Conservation (phyloP, 2,329 filamentous ascomycete species). For the Cladosporium sp. region DNA sequence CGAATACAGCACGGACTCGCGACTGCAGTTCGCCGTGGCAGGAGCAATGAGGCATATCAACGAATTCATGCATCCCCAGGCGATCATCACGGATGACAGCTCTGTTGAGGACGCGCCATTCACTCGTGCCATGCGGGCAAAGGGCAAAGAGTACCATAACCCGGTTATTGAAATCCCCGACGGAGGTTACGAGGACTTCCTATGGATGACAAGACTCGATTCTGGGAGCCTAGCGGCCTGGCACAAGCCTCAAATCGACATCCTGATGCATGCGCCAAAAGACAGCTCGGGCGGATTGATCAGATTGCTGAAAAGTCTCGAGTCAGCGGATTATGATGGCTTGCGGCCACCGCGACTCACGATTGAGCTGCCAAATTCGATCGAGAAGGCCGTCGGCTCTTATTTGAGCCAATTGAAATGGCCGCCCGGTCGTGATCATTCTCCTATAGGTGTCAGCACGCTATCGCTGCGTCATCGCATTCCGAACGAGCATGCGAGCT, state of each 20-base stretch:
- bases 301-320: constrained; percentile 71
- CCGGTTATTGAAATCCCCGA: constrained; percentile 72
- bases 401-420: constrained; percentile 64
- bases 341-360: constrained; percentile 69
- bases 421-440: constrained; percentile 54
- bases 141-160: constrained; percentile 49
- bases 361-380: constrained; percentile 70
- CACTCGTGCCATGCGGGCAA: constrained; percentile 53
- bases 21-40: constrained; percentile 61
- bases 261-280: constrained; percentile 72
- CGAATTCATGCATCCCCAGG: constrained; percentile 71
- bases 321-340: constrained; percentile 69
- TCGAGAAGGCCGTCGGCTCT: constrained; percentile 61
- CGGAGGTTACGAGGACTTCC: constrained; percentile 57
- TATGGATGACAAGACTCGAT: constrained; percentile 78
- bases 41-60: constrained; percentile 69
- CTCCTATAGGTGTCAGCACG: constrained; percentile 39
- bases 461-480: constrained; percentile 74
- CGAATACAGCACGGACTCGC: constrained; percentile 63
- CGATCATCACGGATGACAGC: constrained; percentile 66
- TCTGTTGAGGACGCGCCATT: constrained; percentile 66
- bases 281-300: constrained; percentile 70
- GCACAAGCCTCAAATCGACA: constrained; percentile 74
- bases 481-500: constrained; percentile 52
- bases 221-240: constrained; percentile 68